Base-by-base conservation (phyloP, 1,139 yeast genomes). In the Candida albicans region DNA sequence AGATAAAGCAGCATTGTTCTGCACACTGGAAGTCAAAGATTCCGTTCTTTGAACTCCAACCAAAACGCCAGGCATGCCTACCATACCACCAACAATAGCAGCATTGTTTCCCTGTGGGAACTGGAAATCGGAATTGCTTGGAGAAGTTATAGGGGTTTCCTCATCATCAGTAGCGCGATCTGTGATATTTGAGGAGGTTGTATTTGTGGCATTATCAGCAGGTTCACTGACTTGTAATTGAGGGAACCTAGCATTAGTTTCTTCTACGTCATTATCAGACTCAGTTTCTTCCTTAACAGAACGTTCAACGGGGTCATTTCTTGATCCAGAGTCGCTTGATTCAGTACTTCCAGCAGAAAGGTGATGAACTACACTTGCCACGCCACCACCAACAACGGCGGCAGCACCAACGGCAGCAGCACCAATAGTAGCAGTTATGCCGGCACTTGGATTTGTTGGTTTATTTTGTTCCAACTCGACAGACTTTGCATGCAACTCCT, bases 1-100 rank as follows among this genome's bases (percentile, higher is more conserved):
- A 22, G 96, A 87, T 62, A 83, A 79, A 0, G 97, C 91, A 2
- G 97, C 90, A 60, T 91, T 90, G 64, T 90, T 90, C 56, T 87
- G 95, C 14, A 90, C 95, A 44, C 96, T 87, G 0, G 96, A 89
- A 0, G 96, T 86, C 41, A 87, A 79, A 0, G 96, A 87, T 50
- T 84, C 90, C 2, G 95, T 87, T 52, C 79, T 63, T 54, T 70
- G 77, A 7, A 73, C 75, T 2, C 77, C 77, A 22, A 68, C 71
- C 41, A 71, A 61, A 2, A 67, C 77, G 8, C 77, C 76, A 1
- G 79, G 78, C 73, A 73, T 69, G 1, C 76, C 77, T 4, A 68
- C 73, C 65, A 73, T 56, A 10, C 76, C 73, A 18, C 76, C 76
- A 14, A 52, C 69, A 40, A 68, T 60, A 13, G 70, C 70, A 11